Evolutionary conservation across 768 basidiomycete species (phyloP), one percentile per base, ranked within the genome.

Genomic region (Aureoboletus auriporus): DNA sequence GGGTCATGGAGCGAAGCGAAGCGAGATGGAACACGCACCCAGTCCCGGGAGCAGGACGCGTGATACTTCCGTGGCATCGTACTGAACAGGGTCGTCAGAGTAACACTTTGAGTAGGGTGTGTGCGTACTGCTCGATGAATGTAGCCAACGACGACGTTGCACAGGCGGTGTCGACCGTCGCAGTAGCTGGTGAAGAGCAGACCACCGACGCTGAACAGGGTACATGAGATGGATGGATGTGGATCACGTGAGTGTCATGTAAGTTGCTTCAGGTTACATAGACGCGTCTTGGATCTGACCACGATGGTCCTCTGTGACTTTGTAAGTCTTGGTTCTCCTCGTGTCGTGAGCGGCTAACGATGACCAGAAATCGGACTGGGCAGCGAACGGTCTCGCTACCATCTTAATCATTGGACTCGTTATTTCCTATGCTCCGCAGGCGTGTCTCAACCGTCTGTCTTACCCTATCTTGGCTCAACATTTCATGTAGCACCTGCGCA

Each of bases 391-490:
- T n/a, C 59, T 80, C 11, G 76, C 94, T 26, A 83, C 84, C 0
- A 64, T 74, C 9, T 69, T 80, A 27, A 80, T 95, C 16, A 80
- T 78, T 57, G 93, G 94, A 5, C 73, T 95, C 38, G 65, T 92
- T 46, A 57, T 90, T 39, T 93, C 91, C 23, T 96, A 95, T 69
- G 62, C 82, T 3, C 94, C 93, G 1, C 92, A 93, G 71, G 88
- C 86, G 38, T 27, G 69, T 48, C 6, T 35, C 23, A 8, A 8
- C 11, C 9, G 12, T 13, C 41, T 13, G 8, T 14, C 41, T 12
- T 9, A 23, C 29, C 3, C n/a, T 33, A 5, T 34, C 7, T 34
- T 36, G 17, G 12, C 40, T 50, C 30, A 9, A 49, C 41, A 16
- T 47, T 13, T 8, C n/a, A 28, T 2, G 28, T 42, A 92, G 86